Conservation (phyloP, 2,329 filamentous ascomycete genomes). For the Whalleya microplaca region DNA sequence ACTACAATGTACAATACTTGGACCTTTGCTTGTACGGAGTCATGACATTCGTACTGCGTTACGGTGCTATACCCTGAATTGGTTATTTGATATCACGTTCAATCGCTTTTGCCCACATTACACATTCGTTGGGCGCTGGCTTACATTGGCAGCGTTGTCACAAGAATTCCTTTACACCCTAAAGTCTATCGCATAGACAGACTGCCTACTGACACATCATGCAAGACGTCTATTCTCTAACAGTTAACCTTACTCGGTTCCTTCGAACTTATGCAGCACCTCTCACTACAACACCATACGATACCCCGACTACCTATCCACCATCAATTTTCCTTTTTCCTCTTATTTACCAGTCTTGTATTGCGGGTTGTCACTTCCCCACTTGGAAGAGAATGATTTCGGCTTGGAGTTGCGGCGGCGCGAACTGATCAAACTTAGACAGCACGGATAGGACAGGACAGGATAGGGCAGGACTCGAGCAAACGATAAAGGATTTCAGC, state of each 20-base stretch:
- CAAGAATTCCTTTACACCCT: too few relatives aligned
- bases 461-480: too few relatives aligned
- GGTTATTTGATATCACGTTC: background rate
- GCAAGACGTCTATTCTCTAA: too few relatives aligned
- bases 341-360: background rate
- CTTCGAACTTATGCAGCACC: too few relatives aligned
- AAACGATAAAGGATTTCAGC: background rate
- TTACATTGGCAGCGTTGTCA: too few relatives aligned
- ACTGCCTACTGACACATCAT: too few relatives aligned
- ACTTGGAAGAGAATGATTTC: background rate
- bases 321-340: background rate
- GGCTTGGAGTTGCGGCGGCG: background rate
- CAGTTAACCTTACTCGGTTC: too few relatives aligned
- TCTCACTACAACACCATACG: too few relatives aligned
- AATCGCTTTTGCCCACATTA: too few relatives aligned
- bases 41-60: background rate
- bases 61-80: background rate
- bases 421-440: background rate
- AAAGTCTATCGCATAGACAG: too few relatives aligned
- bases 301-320: too few relatives aligned
- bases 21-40: background rate
- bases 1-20: background rate
- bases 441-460: background rate
- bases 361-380: background rate
- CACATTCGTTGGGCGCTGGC: too few relatives aligned